Conservation (phyloP, 441 rosid genomes). For the Erodium trifolium region DNA sequence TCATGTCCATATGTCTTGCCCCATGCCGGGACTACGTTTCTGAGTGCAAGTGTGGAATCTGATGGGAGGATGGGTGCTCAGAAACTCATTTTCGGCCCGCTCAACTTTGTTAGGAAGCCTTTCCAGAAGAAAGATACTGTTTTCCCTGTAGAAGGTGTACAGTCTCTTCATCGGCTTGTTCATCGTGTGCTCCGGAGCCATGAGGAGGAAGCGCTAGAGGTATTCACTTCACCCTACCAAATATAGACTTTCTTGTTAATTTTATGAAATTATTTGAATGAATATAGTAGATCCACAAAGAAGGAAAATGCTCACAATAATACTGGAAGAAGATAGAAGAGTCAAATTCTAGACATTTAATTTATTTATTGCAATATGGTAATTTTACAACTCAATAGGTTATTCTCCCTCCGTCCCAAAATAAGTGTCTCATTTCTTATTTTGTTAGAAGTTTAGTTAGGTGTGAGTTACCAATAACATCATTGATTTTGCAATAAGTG, state of each 20-base stretch:
- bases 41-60: constrained; percentile 52
- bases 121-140: constrained; percentile 68
- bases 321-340: neutral
- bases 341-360: neutral
- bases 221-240: constrained; percentile 20
- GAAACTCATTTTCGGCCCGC: constrained; percentile 54
- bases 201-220: constrained; percentile 86
- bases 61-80: constrained; percentile 44
- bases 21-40: constrained; percentile 59
- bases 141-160: constrained; percentile 73
- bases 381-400: neutral
- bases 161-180: constrained; percentile 63
- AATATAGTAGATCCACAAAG: neutral
- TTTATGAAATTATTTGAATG: neutral
- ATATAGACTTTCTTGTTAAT: neutral
- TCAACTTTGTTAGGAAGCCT: constrained; percentile 60
- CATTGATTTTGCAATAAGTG: neutral
- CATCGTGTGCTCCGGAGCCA: constrained; percentile 60
- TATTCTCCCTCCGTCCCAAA: too few relatives aligned
- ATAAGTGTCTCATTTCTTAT: too few relatives aligned
- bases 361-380: neutral
- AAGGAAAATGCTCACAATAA: neutral
- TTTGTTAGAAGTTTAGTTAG: neutral
- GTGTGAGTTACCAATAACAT: neutral
- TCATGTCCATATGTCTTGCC: constrained; percentile 83